A percentile compares a stretch with the other conserved stretches of the same genome.
Evolutionary conservation across 2,329 filamentous ascomycete genomes (phyloP).

Genomic region (Lasiodiplodia citricola): DNA sequence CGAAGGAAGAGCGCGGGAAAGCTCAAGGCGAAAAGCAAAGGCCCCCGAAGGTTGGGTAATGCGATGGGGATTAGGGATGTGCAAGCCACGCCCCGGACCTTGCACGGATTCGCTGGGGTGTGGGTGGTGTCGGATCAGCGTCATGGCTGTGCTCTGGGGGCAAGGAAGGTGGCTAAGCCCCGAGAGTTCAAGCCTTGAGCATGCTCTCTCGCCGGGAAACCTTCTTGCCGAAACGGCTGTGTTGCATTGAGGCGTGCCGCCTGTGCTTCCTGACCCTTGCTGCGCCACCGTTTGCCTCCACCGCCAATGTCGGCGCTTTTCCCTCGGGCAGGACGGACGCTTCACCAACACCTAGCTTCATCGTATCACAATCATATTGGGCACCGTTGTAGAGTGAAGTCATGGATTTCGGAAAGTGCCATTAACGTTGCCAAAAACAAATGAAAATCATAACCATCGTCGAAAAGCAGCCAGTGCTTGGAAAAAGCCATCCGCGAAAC

Average conservation of each 20-base stretch:
- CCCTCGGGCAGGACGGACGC: background rate
- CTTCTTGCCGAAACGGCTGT: slow-evolving; percentile 5
- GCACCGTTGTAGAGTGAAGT: background rate
- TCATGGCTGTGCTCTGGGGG: slow-evolving; percentile 15
- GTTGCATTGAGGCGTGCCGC: slow-evolving; percentile 8
- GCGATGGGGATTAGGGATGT: background rate
- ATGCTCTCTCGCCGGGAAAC: background rate
- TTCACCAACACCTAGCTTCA: background rate
- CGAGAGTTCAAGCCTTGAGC: background rate
- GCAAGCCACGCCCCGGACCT: slow-evolving; percentile 11
- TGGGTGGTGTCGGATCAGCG: slow-evolving; percentile 7
- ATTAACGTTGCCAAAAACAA: slow-evolving; percentile 19
- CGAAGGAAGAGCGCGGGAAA: background rate
- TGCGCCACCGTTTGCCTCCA: background rate
- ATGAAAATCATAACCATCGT: slow-evolving; percentile 21
- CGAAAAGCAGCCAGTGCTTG: slow-evolving; percentile 24
- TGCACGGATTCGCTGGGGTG: slow-evolving; percentile 4
- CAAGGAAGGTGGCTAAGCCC: background rate
- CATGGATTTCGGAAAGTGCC: slow-evolving; percentile 6
- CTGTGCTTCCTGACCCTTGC: background rate
- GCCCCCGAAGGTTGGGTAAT: background rate
- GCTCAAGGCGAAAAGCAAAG: background rate
- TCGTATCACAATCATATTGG: background rate
- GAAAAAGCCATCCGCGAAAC: slow-evolving; percentile 19
- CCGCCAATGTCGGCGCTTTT: background rate